Conservation (phyloP, 257 asterid species). For the Penstemon barbatus region DNA sequence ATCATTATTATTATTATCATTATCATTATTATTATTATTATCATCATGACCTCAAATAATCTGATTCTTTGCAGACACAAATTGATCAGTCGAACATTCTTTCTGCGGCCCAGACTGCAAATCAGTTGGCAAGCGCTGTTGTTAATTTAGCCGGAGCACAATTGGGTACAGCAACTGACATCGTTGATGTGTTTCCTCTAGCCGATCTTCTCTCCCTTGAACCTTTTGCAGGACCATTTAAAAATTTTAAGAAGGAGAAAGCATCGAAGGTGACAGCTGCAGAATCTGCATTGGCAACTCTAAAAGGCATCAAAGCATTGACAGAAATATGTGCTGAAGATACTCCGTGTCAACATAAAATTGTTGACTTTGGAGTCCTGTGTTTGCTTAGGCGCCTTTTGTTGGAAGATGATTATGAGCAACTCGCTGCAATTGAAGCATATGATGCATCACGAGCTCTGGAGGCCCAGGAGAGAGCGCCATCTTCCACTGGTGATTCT, state of each 20-base stretch:
- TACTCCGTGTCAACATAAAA: constrained; percentile 58
- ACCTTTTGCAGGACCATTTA: constrained; percentile 75
- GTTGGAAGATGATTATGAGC: constrained; percentile 95
- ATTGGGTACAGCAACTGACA: constrained; percentile 61
- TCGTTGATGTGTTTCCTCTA: constrained; percentile 73
- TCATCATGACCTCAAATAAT: constrained; percentile 23
- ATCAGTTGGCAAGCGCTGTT: constrained; percentile 81
- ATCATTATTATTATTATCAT: too few relatives aligned
- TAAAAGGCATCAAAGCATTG: constrained; percentile 89
- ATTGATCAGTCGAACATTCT: constrained; percentile 79
- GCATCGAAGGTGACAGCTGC: constrained; percentile 72
- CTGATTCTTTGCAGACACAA: constrained; percentile 78
- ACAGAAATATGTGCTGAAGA: constrained; percentile 90
- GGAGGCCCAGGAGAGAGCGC: constrained; percentile 59
- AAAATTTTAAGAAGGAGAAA: constrained; percentile 78
- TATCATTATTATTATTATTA: neutral
- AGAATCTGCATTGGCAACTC: constrained; percentile 89
- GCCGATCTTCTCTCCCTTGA: constrained; percentile 80
- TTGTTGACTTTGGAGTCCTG: constrained; percentile 71
- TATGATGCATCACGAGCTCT: constrained; percentile 89
- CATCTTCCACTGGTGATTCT: constrained; percentile 55
- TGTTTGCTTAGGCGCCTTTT: constrained; percentile 79
- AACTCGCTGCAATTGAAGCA: constrained; percentile 96
- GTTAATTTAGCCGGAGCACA: constrained; percentile 89
- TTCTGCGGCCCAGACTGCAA: constrained; percentile 80